Conservation (phyloP, 176 grass and related monocot species). For the Triticum monococcum region DNA sequence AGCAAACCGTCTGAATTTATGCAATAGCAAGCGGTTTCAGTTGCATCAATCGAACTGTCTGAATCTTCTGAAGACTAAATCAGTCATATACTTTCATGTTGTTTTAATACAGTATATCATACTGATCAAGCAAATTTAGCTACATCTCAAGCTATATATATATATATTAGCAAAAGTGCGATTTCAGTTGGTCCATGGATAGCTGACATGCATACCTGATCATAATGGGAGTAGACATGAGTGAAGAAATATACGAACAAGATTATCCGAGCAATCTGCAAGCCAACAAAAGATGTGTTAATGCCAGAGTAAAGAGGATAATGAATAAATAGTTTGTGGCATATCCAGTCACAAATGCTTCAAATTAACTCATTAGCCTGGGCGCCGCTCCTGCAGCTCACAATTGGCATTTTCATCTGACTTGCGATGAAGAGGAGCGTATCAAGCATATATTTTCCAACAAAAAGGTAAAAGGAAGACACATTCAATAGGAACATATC, state of each 20-base stretch:
- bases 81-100: neutral
- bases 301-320: neutral
- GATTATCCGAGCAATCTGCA: constrained; percentile 74
- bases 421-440: neutral
- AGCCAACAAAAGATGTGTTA: constrained; percentile 22
- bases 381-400: neutral
- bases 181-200: neutral
- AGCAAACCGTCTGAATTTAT: neutral
- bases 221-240: constrained; percentile 68
- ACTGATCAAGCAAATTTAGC: neutral
- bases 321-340: neutral
- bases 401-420: constrained; percentile 13
- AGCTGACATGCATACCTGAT: constrained; percentile 58
- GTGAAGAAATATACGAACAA: constrained; percentile 74
- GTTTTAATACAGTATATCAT: neutral
- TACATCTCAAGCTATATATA: neutral
- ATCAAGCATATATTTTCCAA: neutral
- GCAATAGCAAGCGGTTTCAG: neutral
- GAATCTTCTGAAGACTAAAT: neutral
- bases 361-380: neutral
- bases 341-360: neutral
- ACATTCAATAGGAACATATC: neutral
- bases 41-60: neutral
- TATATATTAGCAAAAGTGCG: no score
- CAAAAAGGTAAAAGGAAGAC: neutral